Evolutionary conservation across 1,284 basidiomycete genomes (phyloP).

Genomic region (Thecaphora thlaspeos): DNA sequence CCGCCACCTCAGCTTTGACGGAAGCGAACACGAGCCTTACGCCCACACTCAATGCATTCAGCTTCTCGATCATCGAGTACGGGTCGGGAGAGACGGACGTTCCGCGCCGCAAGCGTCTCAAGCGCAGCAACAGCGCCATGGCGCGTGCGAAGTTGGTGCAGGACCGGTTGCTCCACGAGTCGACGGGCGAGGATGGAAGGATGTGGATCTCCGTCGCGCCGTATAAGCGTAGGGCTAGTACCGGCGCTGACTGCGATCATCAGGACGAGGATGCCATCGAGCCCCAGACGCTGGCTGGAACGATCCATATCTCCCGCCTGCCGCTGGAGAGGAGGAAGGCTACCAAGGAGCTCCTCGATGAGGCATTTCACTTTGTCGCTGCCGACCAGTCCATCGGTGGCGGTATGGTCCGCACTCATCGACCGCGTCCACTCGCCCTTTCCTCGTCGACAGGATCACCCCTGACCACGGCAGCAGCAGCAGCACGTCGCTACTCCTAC

Average conservation of each 20-base stretch:
- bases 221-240: constrained; percentile 5
- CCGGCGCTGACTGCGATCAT: no score
- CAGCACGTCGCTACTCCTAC: no score
- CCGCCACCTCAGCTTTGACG: constrained; percentile 5
- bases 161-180: neutral
- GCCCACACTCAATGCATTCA: constrained; percentile 2
- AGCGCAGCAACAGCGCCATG: constrained; percentile 10
- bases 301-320: constrained; percentile 11
- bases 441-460: no score
- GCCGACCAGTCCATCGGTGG: no score
- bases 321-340: constrained; percentile 10
- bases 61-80: no score
- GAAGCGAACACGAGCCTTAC: neutral
- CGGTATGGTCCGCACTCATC: no score
- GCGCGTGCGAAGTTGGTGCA: constrained; percentile 2
- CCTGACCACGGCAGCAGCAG: no score
- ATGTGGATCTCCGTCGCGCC: constrained; percentile 1
- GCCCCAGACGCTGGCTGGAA: neutral
- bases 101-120: constrained; percentile 7
- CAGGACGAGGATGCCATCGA: neutral
- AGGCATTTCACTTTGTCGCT: no score
- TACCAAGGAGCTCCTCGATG: constrained; percentile 7
- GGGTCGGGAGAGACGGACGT: no score
- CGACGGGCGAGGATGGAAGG: neutral
- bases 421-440: neutral